Evolutionary conservation across 2,329 filamentous ascomycete genomes (phyloP).

Genomic region (Talaromyces sp.): DNA sequence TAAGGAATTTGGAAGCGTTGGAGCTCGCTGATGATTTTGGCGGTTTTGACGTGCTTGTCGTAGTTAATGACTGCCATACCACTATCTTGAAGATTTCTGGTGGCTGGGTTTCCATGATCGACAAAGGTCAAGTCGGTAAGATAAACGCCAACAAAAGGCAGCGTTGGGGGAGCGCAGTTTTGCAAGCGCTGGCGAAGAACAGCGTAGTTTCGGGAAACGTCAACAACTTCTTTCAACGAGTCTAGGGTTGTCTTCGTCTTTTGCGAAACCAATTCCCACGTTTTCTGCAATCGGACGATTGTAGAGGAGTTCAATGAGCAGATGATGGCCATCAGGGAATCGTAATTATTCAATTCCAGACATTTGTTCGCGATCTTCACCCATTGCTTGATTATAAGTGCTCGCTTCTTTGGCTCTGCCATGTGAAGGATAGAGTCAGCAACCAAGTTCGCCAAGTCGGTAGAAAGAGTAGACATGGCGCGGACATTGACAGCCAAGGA

Average conservation of each 20-base stretch:
- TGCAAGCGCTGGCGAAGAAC: conserved; percentile 77
- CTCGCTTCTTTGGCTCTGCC: conserved; percentile 89
- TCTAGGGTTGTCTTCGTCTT: conserved; percentile 80
- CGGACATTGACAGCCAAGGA: conserved; percentile 82
- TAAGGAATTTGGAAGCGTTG: conserved; percentile 97
- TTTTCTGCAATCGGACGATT: conserved; percentile 80
- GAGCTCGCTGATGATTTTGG: conserved; percentile 91
- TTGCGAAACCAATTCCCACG: conserved; percentile 82
- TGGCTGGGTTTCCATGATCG: conserved; percentile 86
- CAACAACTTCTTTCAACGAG: conserved; percentile 75
- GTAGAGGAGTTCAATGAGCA: conserved; percentile 90
- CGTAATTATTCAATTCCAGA: conserved; percentile 88
- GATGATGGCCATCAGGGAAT: conserved; percentile 94
- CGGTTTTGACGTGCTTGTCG: conserved; percentile 91
- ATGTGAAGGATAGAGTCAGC: conserved; percentile 86
- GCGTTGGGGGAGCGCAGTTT: conserved; percentile 81
- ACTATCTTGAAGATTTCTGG: conserved; percentile 68
- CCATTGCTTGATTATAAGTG: conserved; percentile 92
- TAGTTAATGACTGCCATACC: conserved; percentile 88
- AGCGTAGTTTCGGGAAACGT: conserved; percentile 87
- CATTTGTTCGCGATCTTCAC: conserved; percentile 89
- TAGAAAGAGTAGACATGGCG: conserved; percentile 88
- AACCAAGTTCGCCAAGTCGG: conserved; percentile 86
- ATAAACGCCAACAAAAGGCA: conserved; percentile 95
- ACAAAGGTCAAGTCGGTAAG: conserved; percentile 94